phyloP scores from a whole-genome alignment of 2,329 filamentous ascomycete species.

The Cercospora beticola region DNA sequence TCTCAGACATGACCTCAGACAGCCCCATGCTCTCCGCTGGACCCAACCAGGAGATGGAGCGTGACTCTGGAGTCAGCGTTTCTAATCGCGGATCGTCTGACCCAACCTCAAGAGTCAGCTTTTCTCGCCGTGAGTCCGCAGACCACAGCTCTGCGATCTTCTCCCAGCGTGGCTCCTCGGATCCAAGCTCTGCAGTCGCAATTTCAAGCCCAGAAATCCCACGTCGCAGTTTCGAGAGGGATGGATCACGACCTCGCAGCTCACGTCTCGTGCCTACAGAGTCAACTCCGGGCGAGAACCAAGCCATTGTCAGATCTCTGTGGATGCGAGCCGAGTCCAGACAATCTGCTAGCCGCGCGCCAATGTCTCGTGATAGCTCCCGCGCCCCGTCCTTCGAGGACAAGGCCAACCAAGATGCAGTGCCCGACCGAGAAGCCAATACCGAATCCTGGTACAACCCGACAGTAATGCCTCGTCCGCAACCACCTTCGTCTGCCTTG shows the following conservation, averaged over 20 bases:
- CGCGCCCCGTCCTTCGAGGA: constrained; percentile 12
- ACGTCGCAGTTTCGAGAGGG: constrained; percentile 9
- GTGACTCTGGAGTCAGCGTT: not conserved
- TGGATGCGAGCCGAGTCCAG: constrained; percentile 12
- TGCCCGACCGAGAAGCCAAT: constrained; percentile 6
- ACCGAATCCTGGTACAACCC: constrained; percentile 14
- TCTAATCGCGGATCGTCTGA: not conserved
- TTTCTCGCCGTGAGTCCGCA: not conserved
- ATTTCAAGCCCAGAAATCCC: constrained; percentile 4
- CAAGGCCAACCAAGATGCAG: not conserved
- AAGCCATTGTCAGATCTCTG: constrained; percentile 4
- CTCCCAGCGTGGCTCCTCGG: not conserved
- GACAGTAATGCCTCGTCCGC: constrained; percentile 4
- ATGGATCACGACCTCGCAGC: not conserved
- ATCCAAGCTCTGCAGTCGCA: constrained; percentile 8
- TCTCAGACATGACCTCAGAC: constrained; percentile 6
- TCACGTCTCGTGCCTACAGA: constrained; percentile 9
- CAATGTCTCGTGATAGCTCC: constrained; percentile 9
- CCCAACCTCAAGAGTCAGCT: not conserved
- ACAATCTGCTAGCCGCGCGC: constrained; percentile 5
- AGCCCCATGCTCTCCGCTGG: not conserved
- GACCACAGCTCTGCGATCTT: not conserved
- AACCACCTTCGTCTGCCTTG: not conserved
- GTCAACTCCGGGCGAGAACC: constrained; percentile 3
- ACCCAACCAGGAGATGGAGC: constrained; percentile 3